Percentiles rank a stretch among this genome's conserved stretches.
Evolutionary conservation across 2,329 filamentous ascomycete species (phyloP).

Genomic region (Ascomycota sp.): DNA sequence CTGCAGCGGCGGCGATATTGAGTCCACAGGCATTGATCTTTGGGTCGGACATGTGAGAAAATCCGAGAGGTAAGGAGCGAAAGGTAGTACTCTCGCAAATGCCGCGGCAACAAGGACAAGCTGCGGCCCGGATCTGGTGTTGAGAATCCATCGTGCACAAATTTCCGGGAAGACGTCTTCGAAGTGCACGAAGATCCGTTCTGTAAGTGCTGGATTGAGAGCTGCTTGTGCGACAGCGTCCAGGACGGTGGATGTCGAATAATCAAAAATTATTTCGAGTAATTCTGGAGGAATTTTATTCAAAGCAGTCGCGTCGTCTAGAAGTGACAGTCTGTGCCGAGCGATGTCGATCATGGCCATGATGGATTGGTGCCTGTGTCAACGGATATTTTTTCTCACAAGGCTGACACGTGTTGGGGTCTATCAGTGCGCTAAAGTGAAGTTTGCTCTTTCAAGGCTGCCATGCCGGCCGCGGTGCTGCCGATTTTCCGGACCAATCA

Average conservation of each 20-base stretch:
- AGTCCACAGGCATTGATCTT: constrained; percentile 1
- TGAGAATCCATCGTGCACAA: constrained; percentile 56
- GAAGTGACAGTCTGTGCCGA: constrained; percentile 32
- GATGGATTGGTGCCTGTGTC: constrained; percentile 11
- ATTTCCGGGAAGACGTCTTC: constrained; percentile 61
- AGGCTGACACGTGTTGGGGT: too few species aligned
- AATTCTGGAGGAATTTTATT: constrained; percentile 49
- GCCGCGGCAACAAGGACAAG: constrained; percentile 37
- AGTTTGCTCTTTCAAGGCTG: neutral
- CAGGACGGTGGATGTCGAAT: constrained; percentile 45
- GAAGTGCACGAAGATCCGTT: constrained; percentile 54
- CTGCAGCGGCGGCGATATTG: constrained; percentile 7
- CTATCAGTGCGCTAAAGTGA: too few species aligned
- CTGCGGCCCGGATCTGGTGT: constrained; percentile 17
- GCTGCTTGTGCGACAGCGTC: constrained; percentile 50
- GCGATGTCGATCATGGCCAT: constrained; percentile 38
- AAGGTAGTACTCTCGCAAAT: constrained; percentile 61
- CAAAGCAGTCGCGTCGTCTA: constrained; percentile 31
- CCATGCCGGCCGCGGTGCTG: constrained; percentile 11
- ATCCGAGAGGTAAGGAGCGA: constrained; percentile 59
- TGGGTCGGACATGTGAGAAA: constrained; percentile 38
- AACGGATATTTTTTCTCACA: constrained; percentile 6
- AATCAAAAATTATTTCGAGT: constrained; percentile 41
- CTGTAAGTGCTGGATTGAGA: constrained; percentile 48
- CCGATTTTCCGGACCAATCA: constrained; percentile 18